A percentile compares a stretch with the other conserved stretches of the same genome.
phyloP scores from a whole-genome alignment of 73 alveolate genomes.

The Blepharisma stoltei region DNA sequence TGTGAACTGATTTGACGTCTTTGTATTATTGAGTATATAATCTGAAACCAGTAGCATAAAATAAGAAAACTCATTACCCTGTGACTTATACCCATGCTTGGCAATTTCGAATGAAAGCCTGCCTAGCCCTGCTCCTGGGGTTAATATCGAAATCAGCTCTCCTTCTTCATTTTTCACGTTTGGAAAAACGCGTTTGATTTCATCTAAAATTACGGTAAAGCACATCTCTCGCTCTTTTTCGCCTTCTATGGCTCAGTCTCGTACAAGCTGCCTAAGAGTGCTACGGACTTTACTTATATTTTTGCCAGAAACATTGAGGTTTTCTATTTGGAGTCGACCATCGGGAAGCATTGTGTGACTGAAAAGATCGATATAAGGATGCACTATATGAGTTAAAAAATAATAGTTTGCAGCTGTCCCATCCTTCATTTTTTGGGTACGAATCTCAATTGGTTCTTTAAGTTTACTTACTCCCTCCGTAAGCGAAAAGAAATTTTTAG shows the following conservation, averaged over 20 bases:
- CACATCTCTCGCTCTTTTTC: conserved; percentile 61
- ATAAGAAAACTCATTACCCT: conserved; percentile 97
- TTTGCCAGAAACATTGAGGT: conserved; percentile 22
- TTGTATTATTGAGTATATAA: conserved; percentile 76
- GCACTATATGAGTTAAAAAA: conserved; percentile 56
- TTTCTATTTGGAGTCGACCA: conserved; percentile 62
- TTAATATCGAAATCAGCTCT: conserved; percentile 65
- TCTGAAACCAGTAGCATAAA: conserved; percentile 91
- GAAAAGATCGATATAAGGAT: conserved; percentile 55
- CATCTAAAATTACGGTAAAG: conserved; percentile 62
- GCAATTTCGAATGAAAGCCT: conserved; percentile 96
- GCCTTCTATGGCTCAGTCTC: conserved; percentile 94
- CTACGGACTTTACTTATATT: conserved; percentile 67
- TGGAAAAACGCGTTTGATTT: conserved; percentile 54
- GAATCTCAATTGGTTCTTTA: conserved; percentile 47
- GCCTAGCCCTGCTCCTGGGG: conserved; percentile 98
- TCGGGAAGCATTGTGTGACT: conserved; percentile 50
- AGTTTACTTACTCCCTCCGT: too few relatives aligned
- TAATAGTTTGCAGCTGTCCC: conserved; percentile 49
- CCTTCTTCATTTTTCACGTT: conserved; percentile 32
- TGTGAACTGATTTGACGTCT: conserved; percentile 59
- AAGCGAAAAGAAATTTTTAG: too few relatives aligned
- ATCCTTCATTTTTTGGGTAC: conserved; percentile 52
- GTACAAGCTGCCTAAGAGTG: conserved; percentile 79
- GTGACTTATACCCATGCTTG: conserved; percentile 84